These are phyloP conservation scores for Ophiostoma piceae DNA, from an alignment of 2,329 filamentous ascomycete species.

Conservation along the genomic window DNA sequence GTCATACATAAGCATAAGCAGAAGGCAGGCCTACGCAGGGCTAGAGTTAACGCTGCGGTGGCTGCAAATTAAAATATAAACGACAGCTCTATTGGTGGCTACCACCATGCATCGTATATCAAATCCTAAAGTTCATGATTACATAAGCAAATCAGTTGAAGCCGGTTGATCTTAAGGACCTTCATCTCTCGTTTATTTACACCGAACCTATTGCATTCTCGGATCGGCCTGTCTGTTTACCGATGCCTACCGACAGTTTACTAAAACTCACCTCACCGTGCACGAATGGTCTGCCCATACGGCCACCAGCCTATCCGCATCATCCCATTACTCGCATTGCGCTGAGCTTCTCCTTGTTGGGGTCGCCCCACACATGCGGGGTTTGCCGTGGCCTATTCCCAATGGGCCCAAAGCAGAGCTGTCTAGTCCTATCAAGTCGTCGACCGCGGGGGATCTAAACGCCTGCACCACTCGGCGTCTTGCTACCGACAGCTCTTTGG, in stretches of 20 bases:
- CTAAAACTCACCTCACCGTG: background rate
- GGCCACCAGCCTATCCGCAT: background rate
- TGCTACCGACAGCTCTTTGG: slow-evolving; percentile 14
- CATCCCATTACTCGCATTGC: background rate
- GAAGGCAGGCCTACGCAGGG: background rate
- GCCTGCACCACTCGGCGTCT: slow-evolving; percentile 12
- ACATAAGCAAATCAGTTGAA: background rate
- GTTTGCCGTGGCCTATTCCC: background rate
- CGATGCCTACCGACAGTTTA: background rate
- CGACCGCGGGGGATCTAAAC: slow-evolving; percentile 13
- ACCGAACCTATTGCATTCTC: background rate
- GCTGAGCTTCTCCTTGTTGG: background rate
- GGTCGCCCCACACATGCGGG: background rate
- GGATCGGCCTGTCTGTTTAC: background rate
- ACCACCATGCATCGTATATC: background rate
- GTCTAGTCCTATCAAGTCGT: background rate
- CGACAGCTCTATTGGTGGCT: background rate
- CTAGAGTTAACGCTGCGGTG: background rate
- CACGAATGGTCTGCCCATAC: background rate
- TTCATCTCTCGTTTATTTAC: background rate
- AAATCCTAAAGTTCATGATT: background rate
- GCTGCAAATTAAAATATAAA: background rate
- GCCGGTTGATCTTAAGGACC: too few species aligned
- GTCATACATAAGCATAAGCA: background rate
- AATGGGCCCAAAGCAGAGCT: background rate